Conservation (phyloP, 2,329 filamentous ascomycete species). For the Onygena corvina region DNA sequence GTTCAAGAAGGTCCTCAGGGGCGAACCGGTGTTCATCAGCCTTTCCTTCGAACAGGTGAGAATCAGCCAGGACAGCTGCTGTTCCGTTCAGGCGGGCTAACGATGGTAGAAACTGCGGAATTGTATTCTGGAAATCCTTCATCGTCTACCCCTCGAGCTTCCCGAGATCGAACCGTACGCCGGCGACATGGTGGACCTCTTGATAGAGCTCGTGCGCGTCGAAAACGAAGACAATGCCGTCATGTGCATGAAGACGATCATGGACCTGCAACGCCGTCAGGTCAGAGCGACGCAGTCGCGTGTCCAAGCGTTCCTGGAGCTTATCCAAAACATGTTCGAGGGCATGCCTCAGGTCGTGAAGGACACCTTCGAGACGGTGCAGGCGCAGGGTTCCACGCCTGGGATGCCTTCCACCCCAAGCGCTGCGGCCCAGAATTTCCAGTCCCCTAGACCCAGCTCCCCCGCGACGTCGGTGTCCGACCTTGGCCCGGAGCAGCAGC, state of each 20-base stretch:
- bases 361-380: constrained; percentile 78
- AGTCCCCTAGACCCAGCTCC: constrained; percentile 80
- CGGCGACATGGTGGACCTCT: constrained; percentile 72
- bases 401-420: constrained; percentile 42
- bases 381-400: constrained; percentile 37
- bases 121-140: constrained; percentile 85
- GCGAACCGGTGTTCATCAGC: constrained; percentile 80
- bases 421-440: constrained; percentile 52
- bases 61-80: constrained; percentile 7
- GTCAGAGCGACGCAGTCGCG: constrained; percentile 66
- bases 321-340: constrained; percentile 93
- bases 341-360: constrained; percentile 89
- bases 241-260: constrained; percentile 95
- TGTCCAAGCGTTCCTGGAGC: constrained; percentile 76
- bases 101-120: constrained; percentile 65
- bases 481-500: constrained; percentile 68
- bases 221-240: constrained; percentile 99
- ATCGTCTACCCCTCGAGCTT: constrained; percentile 66
- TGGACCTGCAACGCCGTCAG: constrained; percentile 91
- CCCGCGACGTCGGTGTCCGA: constrained; percentile 74
- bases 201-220: constrained; percentile 74
- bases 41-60: constrained; percentile 77
- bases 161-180: constrained; percentile 81
- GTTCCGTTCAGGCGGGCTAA: constrained; percentile 4
- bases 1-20: constrained; percentile 72